Evolutionary conservation across 768 basidiomycete genomes (phyloP).

Genomic region (Tulasnella sp.): DNA sequence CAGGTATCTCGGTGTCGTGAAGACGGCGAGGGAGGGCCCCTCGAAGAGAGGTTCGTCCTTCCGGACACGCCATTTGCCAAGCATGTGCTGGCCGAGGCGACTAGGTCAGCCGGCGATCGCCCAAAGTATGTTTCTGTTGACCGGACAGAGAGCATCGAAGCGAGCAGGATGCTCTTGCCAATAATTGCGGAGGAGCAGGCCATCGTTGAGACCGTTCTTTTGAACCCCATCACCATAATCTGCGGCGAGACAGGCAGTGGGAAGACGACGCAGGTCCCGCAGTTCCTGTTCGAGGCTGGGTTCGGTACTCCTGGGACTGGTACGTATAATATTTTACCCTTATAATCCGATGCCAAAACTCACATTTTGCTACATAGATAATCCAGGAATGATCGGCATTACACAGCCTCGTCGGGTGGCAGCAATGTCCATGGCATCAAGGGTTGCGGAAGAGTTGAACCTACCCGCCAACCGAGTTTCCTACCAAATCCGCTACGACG

Average conservation of each 20-base stretch:
- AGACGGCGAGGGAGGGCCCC: conserved; percentile 58
- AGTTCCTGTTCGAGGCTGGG: conserved; percentile 95
- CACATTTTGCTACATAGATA: conserved; percentile 40
- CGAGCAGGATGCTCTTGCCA: conserved; percentile 67
- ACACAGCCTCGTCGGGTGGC: conserved; percentile 97
- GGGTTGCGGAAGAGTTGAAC: conserved; percentile 89
- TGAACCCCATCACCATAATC: conserved; percentile 79
- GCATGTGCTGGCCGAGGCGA: conserved; percentile 24
- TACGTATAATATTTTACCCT: conserved; percentile 32
- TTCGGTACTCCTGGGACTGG: conserved; percentile 78
- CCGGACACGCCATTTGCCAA: conserved; percentile 57
- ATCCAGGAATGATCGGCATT: conserved; percentile 95
- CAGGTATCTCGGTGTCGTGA: conserved; percentile 17
- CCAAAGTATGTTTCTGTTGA: conserved; percentile 34
- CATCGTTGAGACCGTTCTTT: conserved; percentile 82
- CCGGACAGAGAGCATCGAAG: conserved; percentile 61
- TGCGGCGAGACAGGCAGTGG: conserved; percentile 96
- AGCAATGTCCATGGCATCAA: conserved; percentile 88
- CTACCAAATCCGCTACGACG: conserved; percentile 96
- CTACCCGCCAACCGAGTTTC: conserved; percentile 73
- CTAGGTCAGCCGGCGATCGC: conserved; percentile 1
- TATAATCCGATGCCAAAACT: conserved; percentile 1
- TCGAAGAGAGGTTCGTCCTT: conserved; percentile 58
- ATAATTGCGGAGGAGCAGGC: conserved; percentile 89
- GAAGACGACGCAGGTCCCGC: conserved; percentile 96